A percentile compares a stretch with the other conserved stretches of the same genome.
Conservation (phyloP, 305 asterid genomes). For the Ilex paraguariensis region DNA sequence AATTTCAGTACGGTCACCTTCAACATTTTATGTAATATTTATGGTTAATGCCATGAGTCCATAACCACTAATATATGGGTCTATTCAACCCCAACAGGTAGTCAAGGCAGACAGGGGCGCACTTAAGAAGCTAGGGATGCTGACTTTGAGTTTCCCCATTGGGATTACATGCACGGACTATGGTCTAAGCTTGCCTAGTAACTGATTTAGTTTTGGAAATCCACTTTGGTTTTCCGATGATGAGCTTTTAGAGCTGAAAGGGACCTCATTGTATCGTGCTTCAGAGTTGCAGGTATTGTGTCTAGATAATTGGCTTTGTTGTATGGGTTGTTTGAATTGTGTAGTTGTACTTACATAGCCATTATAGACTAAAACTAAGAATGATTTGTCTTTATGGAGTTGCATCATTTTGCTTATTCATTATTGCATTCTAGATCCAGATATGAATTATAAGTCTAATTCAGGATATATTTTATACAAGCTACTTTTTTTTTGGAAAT, state of each 20-base stretch:
- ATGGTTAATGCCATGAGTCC: too few relatives aligned
- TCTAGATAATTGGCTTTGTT: slow-evolving; percentile 8
- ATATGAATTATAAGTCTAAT: neutral
- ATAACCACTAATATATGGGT: too few relatives aligned
- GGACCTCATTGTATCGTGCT: slow-evolving; percentile 76
- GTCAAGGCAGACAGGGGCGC: too few relatives aligned
- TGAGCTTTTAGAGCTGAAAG: slow-evolving; percentile 77
- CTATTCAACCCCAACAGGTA: too few relatives aligned
- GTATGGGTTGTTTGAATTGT: slow-evolving; percentile 2
- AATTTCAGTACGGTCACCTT: neutral
- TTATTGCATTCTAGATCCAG: neutral
- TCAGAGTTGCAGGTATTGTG: slow-evolving; percentile 64
- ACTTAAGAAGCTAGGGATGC: too few relatives aligned
- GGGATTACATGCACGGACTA: neutral
- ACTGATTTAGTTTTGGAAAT: slow-evolving; percentile 25
- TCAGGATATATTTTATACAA: slow-evolving; percentile 1
- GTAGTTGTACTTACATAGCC: neutral
- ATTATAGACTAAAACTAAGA: too few relatives aligned
- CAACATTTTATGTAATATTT: neutral
- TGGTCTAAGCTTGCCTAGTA: neutral
- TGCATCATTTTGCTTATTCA: neutral
- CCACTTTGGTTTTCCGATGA: slow-evolving; percentile 87
- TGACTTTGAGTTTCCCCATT: too few relatives aligned
- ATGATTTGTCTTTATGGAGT: neutral
- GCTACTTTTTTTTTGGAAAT: slow-evolving; percentile 4